phyloP scores from a whole-genome alignment of 1,139 yeast genomes.

The Zhuliangozyma blackwelliae region DNA sequence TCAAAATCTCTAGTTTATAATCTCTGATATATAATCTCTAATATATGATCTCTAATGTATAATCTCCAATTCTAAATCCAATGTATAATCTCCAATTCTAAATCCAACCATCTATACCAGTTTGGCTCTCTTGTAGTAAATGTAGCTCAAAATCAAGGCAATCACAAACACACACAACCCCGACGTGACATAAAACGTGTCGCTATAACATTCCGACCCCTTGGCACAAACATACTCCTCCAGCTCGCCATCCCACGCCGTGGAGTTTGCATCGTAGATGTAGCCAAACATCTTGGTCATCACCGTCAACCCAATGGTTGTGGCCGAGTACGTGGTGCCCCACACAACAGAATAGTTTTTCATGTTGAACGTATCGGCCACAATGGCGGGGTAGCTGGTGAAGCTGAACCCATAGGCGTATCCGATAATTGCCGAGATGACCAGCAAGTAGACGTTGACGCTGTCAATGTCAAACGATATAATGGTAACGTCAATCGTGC shows the following conservation, averaged over 20 bases:
- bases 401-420: constrained; percentile 76
- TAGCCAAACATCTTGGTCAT: constrained; percentile 40
- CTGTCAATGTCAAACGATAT: constrained; percentile 21
- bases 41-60: no score
- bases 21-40: no score
- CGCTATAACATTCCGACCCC: constrained; percentile 37
- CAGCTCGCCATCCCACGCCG: constrained; percentile 17
- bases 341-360: constrained; percentile 71
- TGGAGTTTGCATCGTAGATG: constrained; percentile 34
- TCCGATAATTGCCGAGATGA: constrained; percentile 63
- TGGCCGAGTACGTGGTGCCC: constrained; percentile 67
- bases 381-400: constrained; percentile 76
- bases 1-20: no score
- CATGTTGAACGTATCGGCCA: constrained; percentile 75
- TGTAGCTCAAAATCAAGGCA: constrained; percentile 20
- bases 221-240: constrained; percentile 27
- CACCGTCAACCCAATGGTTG: constrained; percentile 34
- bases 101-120: no score
- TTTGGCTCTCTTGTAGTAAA: constrained; percentile 10
- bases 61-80: no score
- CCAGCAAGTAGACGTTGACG: constrained; percentile 32
- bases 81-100: no score
- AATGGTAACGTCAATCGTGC: constrained; percentile 27
- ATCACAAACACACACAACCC: constrained; percentile 23
- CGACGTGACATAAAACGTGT: constrained; percentile 34